phyloP scores from a whole-genome alignment of 2,329 filamentous ascomycete genomes.

The Cercospora sp. region DNA sequence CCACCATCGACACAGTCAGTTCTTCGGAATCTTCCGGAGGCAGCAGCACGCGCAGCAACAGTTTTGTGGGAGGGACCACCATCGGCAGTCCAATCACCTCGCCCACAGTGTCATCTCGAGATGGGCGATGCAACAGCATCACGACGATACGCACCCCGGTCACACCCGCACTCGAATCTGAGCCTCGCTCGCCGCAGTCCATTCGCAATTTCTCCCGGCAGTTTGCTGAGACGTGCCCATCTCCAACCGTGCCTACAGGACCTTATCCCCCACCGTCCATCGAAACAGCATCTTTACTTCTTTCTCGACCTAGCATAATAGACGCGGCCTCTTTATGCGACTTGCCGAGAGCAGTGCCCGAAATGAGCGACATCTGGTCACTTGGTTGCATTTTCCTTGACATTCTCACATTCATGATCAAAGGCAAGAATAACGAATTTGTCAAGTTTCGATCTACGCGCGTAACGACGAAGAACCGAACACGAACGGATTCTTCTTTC shows the following conservation, averaged over 20 bases:
- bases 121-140: constrained; percentile 31
- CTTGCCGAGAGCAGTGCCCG: constrained; percentile 36
- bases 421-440: constrained; percentile 66
- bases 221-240: constrained; percentile 18
- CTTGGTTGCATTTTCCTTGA: constrained; percentile 73
- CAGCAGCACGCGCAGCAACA: constrained; percentile 36
- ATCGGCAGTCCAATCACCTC: constrained; percentile 30
- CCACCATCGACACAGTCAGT: constrained; percentile 28
- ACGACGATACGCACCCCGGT: constrained; percentile 25
- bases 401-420: constrained; percentile 67
- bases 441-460: constrained; percentile 63
- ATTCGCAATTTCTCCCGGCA: constrained; percentile 34
- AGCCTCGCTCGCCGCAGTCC: constrained; percentile 25
- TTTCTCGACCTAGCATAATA: constrained; percentile 39
- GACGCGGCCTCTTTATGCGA: constrained; percentile 47
- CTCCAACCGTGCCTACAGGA: constrained; percentile 21
- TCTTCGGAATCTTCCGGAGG: constrained; percentile 37
- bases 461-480: constrained; percentile 45
- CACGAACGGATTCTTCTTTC: constrained; percentile 63
- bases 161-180: constrained; percentile 19
- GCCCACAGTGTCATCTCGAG: constrained; percentile 17
- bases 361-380: constrained; percentile 68
- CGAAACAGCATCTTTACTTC: constrained; percentile 20
- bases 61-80: constrained; percentile 26
- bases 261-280: constrained; percentile 19